Evolutionary conservation across 495 filamentous ascomycete species (phyloP).

Genomic region (Aspergillus asperescens): DNA sequence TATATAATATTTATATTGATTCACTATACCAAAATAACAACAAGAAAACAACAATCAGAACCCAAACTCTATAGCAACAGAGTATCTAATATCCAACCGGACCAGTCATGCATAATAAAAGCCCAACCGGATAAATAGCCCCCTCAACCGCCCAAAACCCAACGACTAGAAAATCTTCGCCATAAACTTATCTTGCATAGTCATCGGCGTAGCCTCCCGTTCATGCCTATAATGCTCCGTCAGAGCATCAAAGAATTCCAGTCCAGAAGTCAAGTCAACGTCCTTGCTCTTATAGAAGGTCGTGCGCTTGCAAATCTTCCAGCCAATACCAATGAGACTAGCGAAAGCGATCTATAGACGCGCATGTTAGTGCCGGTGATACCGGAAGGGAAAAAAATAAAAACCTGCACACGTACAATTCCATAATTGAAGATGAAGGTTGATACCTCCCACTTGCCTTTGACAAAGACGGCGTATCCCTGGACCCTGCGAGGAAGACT

Average conservation of each 20-base stretch:
- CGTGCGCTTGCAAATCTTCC: not conserved
- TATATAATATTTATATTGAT: too few species aligned
- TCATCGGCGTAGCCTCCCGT: not conserved
- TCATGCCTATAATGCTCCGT: conserved; percentile 1
- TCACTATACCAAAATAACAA: too few species aligned
- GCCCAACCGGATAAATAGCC: too few species aligned
- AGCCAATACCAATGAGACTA: not conserved
- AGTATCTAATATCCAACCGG: too few species aligned
- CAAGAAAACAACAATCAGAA: too few species aligned
- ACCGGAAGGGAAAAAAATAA: not conserved
- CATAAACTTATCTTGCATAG: not conserved
- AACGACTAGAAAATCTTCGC: not conserved
- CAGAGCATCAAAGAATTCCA: not conserved
- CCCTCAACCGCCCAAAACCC: too few species aligned
- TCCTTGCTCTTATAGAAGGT: not conserved
- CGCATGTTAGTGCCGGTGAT: not conserved
- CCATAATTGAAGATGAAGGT: conserved; percentile 4
- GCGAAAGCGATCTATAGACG: not conserved
- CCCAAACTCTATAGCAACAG: too few species aligned
- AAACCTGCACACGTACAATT: not conserved
- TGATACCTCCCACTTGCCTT: conserved; percentile 2
- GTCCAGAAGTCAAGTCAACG: not conserved
- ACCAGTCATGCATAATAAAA: too few species aligned
- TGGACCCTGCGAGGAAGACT: not conserved
- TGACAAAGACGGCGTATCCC: not conserved